These are phyloP conservation scores for Podaxis pistillaris DNA, from an alignment of 768 basidiomycete genomes.

Conservation along the genomic window DNA sequence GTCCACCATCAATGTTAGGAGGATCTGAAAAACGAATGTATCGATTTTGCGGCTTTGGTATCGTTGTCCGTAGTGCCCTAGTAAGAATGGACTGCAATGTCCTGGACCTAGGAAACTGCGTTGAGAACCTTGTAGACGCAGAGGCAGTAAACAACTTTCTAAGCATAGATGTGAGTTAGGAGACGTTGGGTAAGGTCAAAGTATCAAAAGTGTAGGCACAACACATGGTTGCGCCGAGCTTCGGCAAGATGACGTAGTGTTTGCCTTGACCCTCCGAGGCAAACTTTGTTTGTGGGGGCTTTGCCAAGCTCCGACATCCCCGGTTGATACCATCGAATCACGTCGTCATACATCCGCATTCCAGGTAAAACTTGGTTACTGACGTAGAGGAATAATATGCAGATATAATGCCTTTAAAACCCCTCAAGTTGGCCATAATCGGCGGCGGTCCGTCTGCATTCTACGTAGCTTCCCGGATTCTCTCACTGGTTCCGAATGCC, in stretches of 20 bases:
- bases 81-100: not conserved
- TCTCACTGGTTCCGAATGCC: slow-evolving; percentile 56
- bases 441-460: slow-evolving; percentile 98
- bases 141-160: not conserved
- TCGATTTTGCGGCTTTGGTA: not conserved
- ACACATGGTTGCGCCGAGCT: not conserved
- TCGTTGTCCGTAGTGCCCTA: not conserved
- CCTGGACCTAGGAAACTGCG: too few species aligned
- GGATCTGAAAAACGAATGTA: slow-evolving; percentile 15
- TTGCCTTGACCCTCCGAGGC: not conserved
- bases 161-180: not conserved
- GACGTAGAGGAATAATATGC: not conserved
- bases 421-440: slow-evolving; percentile 80
- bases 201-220: too few species aligned
- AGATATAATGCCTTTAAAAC: slow-evolving; percentile 17
- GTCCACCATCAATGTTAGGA: not conserved
- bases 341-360: not conserved
- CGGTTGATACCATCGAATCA: not conserved
- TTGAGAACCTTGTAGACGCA: not conserved
- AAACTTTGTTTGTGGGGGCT: not conserved
- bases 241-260: not conserved
- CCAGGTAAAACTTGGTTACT: not conserved
- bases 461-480: slow-evolving; percentile 86
- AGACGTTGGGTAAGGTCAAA: too few species aligned
- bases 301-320: not conserved